A percentile compares a stretch with the other conserved stretches of the same genome.
phyloP scores from a whole-genome alignment of 768 basidiomycete genomes.

The Termitomyces bulborhizus region DNA sequence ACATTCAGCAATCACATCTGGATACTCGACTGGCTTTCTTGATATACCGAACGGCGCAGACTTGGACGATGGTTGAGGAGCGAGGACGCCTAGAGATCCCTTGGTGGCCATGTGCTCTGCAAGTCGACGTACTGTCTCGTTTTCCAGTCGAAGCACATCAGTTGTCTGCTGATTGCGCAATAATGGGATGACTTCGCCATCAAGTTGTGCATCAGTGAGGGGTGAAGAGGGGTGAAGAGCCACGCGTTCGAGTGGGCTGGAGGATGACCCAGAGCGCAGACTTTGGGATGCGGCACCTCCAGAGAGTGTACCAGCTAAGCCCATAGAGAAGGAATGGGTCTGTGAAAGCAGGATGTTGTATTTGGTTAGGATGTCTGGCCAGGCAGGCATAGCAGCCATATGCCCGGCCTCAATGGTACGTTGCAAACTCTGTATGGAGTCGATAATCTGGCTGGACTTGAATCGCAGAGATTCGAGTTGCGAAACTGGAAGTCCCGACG shows the following conservation, averaged over 20 bases:
- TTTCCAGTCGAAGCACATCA: constrained; percentile 68
- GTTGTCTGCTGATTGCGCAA: constrained; percentile 77
- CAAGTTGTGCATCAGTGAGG: constrained; percentile 62
- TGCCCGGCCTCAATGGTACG: constrained; percentile 56
- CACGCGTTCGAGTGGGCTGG: constrained; percentile 57
- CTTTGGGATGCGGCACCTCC: not conserved
- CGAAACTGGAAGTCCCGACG: constrained; percentile 31
- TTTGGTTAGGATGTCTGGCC: constrained; percentile 84
- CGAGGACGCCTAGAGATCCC: constrained; percentile 45
- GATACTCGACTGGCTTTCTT: constrained; percentile 41
- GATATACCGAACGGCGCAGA: constrained; percentile 8
- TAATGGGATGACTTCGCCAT: constrained; percentile 67
- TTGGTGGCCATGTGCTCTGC: constrained; percentile 60
- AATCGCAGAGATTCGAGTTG: constrained; percentile 75
- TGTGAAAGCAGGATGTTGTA: constrained; percentile 83
- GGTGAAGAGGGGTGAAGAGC: constrained; percentile 56
- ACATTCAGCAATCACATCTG: constrained; percentile 64
- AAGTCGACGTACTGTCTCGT: constrained; percentile 64
- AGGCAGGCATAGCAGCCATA: constrained; percentile 60
- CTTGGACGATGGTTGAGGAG: constrained; percentile 22
- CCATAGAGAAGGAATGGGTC: constrained; percentile 67
- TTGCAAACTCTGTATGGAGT: constrained; percentile 63
- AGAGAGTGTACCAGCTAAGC: constrained; percentile 23
- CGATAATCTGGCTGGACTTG: constrained; percentile 74
- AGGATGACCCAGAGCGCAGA: constrained; percentile 12